Evolutionary conservation across 345 rosid species (phyloP), one percentile per base, ranked within the genome.

Genomic region (Diplotaxis tenuifolia): DNA sequence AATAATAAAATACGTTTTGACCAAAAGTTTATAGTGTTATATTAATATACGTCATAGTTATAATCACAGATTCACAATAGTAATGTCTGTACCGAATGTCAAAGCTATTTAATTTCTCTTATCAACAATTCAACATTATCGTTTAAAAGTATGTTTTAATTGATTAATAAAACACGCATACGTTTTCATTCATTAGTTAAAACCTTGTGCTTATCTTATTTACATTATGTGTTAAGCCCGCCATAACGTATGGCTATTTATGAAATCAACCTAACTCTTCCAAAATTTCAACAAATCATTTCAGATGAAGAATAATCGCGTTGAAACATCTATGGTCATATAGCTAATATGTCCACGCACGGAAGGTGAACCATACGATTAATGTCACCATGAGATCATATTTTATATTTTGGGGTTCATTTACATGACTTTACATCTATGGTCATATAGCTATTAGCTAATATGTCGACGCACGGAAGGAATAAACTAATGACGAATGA

Each of bases 1-100:
- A 45, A 45, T 45, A 9, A 19, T 19, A 31, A 18, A 45, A 45
- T 45, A 45, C 3, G 50, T 45, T 25, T 45, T n/a, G 50, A 45
- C 50, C 50, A 45, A 5, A 3, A n/a, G 50, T 45, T 6, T 5
- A 45, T 45, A 45, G 6, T 15, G n/a, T n/a, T 5, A 2, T 45
- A 45, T 6, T 14, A 49, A 6, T 19, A 58, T 20, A 11, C 31
- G 53, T 31, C 0, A 10, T 61, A 9, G 3, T 49, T 21, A 18
- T 7, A 16, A 16, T 16, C 36, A 6, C 16, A 7, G n/a, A n/a
- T n/a, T n/a, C n/a, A n/a, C n/a, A n/a, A 22, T 72, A 52, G 9
- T 8, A 19, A 59, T 45, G 58, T 60, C 11, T 59, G 66, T 38
- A 71, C 68, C 38, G 62, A 23, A 62, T 62, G 62, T 62, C 61